Base-by-base conservation (phyloP, 2,329 filamentous ascomycete species). In the Fonsecaea pugnacius region DNA sequence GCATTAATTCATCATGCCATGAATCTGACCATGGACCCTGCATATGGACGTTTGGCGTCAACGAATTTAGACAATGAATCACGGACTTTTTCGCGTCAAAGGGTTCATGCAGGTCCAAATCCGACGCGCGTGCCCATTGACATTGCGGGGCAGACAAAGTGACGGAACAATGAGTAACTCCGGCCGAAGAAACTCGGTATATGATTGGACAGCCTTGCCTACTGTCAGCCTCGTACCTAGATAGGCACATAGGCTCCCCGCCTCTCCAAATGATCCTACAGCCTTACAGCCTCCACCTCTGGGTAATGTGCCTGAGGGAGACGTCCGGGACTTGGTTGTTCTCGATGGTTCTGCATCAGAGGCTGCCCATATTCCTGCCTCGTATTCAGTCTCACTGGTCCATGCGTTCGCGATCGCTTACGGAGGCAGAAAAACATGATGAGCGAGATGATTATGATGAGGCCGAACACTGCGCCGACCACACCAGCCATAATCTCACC, bases 401-500 rank as follows among this genome's bases (percentile, higher is more conserved):
- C 27, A 16, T 38, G 38, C 36, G 36, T 27, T 7, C 38, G 38
- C 18, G 54, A 46, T 24, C 54, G 54, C 24, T 58, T 58, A 9
- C 38, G 36, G 43, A 58, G 54, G 36, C 54, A 46, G 24, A 58
- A 38, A 18, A 58, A 46, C 54, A 46, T 27, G 14, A 43, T 14
- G 21, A 56, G 21, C 21, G 40, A 38, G 12, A 18, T 27, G 16
- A 56, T 35, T 12, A 56, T 10, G n/a, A 56, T 38, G 16, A 16
- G 33, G 24, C 53, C 53, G 14, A 56, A 56, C 24, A 35, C 30
- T n/a, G 33, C 53, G 9, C 21, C 53, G 16, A 56, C 35, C 53
- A 56, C 53, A 10, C 33, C 53, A 21, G 53, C 53, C 32, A 38
- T 56, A 24, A 56, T 56, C 33, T 56, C 32, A 38, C 53, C 53